Conservation (phyloP, 257 asterid species). For the Eucommia ulmoides region DNA sequence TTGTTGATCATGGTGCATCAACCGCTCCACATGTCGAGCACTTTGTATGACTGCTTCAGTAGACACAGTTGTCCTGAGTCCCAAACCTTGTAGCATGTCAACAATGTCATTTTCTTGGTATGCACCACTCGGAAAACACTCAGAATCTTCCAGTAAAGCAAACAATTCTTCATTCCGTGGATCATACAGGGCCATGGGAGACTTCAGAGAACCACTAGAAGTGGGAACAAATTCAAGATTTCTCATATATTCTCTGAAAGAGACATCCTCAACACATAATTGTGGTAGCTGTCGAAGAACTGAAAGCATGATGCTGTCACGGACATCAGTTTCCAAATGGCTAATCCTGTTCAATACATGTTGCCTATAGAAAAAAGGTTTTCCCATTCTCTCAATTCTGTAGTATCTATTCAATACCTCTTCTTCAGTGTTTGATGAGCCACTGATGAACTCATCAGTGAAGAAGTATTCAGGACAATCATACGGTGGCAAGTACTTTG, state of each 20-base stretch:
- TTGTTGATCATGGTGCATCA: slow-evolving; percentile 50
- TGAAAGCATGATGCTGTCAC: slow-evolving; percentile 63
- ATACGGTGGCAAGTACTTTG: slow-evolving; percentile 64
- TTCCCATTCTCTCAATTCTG: slow-evolving; percentile 67
- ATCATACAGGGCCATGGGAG: slow-evolving; percentile 60
- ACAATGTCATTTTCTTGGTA: slow-evolving; percentile 53
- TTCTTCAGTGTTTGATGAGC: slow-evolving; percentile 59
- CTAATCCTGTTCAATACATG: slow-evolving; percentile 43
- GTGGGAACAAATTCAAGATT: slow-evolving; percentile 67
- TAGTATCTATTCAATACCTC: slow-evolving; percentile 58
- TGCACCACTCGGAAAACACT: slow-evolving; percentile 58
- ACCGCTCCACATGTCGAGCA: slow-evolving; percentile 68
- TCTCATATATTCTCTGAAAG: slow-evolving; percentile 52
- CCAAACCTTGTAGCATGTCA: slow-evolving; percentile 84
- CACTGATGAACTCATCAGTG: slow-evolving; percentile 42
- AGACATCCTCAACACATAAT: slow-evolving; percentile 57
- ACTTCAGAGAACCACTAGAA: slow-evolving; percentile 49
- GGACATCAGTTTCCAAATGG: slow-evolving; percentile 45
- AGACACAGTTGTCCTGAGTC: slow-evolving; percentile 78
- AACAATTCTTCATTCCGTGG: slow-evolving; percentile 84
- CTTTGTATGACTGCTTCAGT: slow-evolving; percentile 66
- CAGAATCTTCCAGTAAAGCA: slow-evolving; percentile 79
- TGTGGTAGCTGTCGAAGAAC: slow-evolving; percentile 82
- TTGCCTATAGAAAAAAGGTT: slow-evolving; percentile 56
- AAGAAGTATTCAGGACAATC: slow-evolving; percentile 61